A percentile compares a stretch with the other conserved stretches of the same genome.
phyloP scores from a whole-genome alignment of 2,329 filamentous ascomycete species.

The Exutisphaerella laricina region DNA sequence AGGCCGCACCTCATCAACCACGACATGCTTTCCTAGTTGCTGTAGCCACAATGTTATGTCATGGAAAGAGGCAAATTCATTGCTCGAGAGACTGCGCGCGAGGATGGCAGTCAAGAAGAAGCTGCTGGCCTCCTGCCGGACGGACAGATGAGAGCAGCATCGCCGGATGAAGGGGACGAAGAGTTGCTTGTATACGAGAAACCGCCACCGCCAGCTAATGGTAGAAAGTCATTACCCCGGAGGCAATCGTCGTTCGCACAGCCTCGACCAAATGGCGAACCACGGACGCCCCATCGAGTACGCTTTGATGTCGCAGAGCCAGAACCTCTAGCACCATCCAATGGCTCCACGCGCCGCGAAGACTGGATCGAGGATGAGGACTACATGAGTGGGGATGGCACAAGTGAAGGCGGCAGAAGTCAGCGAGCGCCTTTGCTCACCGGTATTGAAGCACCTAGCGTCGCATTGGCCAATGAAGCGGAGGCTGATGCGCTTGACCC shows the following conservation, averaged over 20 bases:
- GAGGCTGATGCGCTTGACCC: constrained; percentile 53
- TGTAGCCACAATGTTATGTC: constrained; percentile 32
- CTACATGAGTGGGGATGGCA: constrained; percentile 45
- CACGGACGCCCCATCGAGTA: constrained; percentile 65
- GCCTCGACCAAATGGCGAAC: constrained; percentile 45
- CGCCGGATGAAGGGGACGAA: constrained; percentile 26
- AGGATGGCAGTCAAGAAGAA: constrained; percentile 24
- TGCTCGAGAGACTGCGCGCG: constrained; percentile 24
- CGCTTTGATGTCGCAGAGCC: constrained; percentile 58
- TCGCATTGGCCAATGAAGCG: constrained; percentile 60
- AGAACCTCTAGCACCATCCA: constrained; percentile 20
- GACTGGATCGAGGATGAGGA: constrained; percentile 57
- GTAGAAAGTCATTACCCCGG: constrained; percentile 15
- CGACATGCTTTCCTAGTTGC: not conserved
- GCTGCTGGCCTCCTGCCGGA: constrained; percentile 27
- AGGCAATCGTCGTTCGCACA: constrained; percentile 44
- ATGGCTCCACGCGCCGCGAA: constrained; percentile 20
- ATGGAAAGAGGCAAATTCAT: constrained; percentile 32
- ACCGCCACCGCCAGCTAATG: constrained; percentile 9
- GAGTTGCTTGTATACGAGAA: constrained; percentile 21
- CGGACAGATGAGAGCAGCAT: constrained; percentile 14
- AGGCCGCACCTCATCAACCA: no score
- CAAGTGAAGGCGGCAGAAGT: constrained; percentile 34
- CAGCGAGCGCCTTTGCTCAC: constrained; percentile 67
- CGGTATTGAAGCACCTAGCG: constrained; percentile 74